A percentile compares a stretch with the other conserved stretches of the same genome.
Evolutionary conservation across 805 yeast genomes (phyloP).

Genomic region (Yamadazyma kitorensis): DNA sequence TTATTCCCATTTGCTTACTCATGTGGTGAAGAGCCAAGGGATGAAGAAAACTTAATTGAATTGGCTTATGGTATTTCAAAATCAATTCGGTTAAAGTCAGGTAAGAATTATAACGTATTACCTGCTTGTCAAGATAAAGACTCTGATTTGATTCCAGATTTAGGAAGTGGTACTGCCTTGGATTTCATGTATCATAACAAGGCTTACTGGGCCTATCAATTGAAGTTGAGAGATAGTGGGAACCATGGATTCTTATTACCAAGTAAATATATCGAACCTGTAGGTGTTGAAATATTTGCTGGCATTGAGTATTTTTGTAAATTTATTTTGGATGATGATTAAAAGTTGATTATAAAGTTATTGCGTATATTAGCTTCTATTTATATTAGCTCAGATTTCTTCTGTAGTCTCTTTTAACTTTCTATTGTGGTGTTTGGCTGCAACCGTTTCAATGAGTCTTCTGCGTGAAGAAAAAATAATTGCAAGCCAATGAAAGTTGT

Average conservation of each 20-base stretch:
- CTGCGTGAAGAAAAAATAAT: no score
- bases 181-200: conserved; percentile 82
- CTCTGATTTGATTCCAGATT: conserved; percentile 65
- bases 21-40: conserved; percentile 71
- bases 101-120: conserved; percentile 63
- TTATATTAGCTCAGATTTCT: no score
- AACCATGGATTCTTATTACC: conserved; percentile 82
- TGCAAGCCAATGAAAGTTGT: conserved; percentile 84
- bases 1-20: conserved; percentile 81
- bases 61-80: conserved; percentile 78
- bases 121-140: conserved; percentile 82
- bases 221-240: conserved; percentile 80
- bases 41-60: conserved; percentile 76
- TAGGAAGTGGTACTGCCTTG: conserved; percentile 77
- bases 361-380: no score
- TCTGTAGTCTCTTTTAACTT: no score
- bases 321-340: conserved; percentile 33
- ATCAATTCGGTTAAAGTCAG: conserved; percentile 61
- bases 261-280: conserved; percentile 64
- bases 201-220: conserved; percentile 81
- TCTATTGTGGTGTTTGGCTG: no score
- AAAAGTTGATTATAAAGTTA: no score
- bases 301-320: conserved; percentile 62
- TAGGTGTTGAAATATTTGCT: conserved; percentile 70
- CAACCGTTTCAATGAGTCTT: no score